Conservation (phyloP, 2,329 filamentous ascomycete genomes). For the Trichophyton equinum region DNA sequence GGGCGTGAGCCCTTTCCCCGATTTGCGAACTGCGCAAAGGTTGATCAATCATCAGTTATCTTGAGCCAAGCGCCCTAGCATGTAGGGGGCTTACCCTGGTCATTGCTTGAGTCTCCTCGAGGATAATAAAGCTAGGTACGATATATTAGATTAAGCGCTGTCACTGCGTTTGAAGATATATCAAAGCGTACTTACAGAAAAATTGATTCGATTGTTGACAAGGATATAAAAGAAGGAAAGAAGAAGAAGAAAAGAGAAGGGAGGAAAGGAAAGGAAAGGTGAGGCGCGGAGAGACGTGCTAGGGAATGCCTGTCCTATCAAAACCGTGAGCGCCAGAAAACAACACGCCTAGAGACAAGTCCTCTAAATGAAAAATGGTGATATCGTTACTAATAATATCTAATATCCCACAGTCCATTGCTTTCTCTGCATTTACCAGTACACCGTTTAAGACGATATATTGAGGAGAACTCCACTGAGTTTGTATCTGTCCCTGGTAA, state of each 20-base stretch:
- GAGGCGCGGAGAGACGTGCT: background rate
- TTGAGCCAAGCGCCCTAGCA: background rate
- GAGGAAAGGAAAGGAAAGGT: background rate
- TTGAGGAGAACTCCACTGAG: too few relatives aligned
- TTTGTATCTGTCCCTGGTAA: too few relatives aligned
- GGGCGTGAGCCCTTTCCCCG: background rate
- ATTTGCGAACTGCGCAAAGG: background rate
- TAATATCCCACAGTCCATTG: too few relatives aligned
- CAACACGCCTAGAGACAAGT: background rate
- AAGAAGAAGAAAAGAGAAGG: background rate
- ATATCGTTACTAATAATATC: too few relatives aligned
- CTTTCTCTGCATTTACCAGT: too few relatives aligned
- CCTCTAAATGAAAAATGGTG: background rate
- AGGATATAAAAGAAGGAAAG: background rate
- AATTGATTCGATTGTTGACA: background rate
- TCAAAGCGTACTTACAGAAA: background rate
- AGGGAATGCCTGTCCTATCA: background rate
- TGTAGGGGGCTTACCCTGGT: background rate
- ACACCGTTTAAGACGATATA: too few relatives aligned
- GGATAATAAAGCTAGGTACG: background rate
- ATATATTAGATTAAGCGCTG: background rate
- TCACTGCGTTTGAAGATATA: background rate
- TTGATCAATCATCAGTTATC: background rate
- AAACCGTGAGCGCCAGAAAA: background rate
- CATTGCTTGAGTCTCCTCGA: background rate